A percentile compares a stretch with the other conserved stretches of the same genome.
Evolutionary conservation across 2,329 filamentous ascomycete species (phyloP).

Genomic region (Colletotrichum gigasporum): DNA sequence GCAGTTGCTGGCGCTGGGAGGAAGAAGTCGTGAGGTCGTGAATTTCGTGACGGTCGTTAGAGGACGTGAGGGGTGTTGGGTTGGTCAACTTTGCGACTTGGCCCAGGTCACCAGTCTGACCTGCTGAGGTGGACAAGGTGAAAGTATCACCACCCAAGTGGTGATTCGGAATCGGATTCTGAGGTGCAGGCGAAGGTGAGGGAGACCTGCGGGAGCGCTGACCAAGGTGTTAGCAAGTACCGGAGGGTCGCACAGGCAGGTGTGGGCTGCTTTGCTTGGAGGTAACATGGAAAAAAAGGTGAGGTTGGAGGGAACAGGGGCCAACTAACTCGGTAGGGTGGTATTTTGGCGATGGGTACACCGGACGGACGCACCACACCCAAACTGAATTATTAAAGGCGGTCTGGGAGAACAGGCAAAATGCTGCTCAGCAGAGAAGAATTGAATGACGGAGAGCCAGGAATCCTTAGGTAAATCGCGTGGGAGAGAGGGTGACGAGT

Average conservation of each 20-base stretch:
- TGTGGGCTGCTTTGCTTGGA: slow-evolving; percentile 14
- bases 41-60: slow-evolving; percentile 65
- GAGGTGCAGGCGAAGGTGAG: not conserved
- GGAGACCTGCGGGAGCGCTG: slow-evolving; percentile 20
- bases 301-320: slow-evolving; percentile 29
- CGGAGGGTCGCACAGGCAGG: slow-evolving; percentile 1
- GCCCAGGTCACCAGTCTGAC: slow-evolving; percentile 44
- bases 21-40: slow-evolving; percentile 55
- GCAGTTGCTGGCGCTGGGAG: slow-evolving; percentile 49
- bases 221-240: slow-evolving; percentile 21
- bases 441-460: slow-evolving; percentile 4
- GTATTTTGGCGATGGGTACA: slow-evolving; percentile 24
- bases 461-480: not conserved
- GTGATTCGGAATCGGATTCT: slow-evolving; percentile 34
- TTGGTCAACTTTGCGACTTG: slow-evolving; percentile 57
- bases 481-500: not conserved
- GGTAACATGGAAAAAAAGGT: slow-evolving; percentile 21
- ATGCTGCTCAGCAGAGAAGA: slow-evolving; percentile 20
- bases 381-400: slow-evolving; percentile 21
- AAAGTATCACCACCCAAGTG: slow-evolving; percentile 52
- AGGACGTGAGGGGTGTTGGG: slow-evolving; percentile 47
- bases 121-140: slow-evolving; percentile 59
- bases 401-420: slow-evolving; percentile 26
- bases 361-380: slow-evolving; percentile 22
- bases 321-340: slow-evolving; percentile 23